Evolutionary conservation across 2,329 filamentous ascomycete genomes (phyloP).

Genomic region (Colletotrichum tamarilloi): DNA sequence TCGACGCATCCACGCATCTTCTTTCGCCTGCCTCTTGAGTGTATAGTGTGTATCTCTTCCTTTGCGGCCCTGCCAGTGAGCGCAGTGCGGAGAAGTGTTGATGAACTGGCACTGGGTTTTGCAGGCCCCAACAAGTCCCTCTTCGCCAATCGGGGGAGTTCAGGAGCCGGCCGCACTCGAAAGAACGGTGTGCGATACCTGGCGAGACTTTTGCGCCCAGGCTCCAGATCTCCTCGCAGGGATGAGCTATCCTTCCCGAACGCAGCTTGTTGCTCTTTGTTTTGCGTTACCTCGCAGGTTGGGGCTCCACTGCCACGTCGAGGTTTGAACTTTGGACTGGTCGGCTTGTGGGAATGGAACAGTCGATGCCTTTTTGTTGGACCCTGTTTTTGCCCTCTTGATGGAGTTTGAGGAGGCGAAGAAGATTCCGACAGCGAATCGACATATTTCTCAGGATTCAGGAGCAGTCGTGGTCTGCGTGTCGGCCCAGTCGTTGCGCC

Average conservation of each 20-base stretch:
- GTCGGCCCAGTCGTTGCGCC: slow-evolving; percentile 19
- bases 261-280: slow-evolving; percentile 30
- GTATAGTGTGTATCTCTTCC: not conserved
- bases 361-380: not conserved
- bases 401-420: not conserved
- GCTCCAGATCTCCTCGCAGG: slow-evolving; percentile 28
- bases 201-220: slow-evolving; percentile 32
- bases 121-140: slow-evolving; percentile 31
- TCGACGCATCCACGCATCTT: not conserved
- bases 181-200: slow-evolving; percentile 36
- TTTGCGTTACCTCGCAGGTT: slow-evolving; percentile 32
- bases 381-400: slow-evolving; percentile 13
- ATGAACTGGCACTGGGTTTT: slow-evolving; percentile 30
- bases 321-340: not conserved
- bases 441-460: not conserved
- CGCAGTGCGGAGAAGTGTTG: slow-evolving; percentile 19
- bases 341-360: slow-evolving; percentile 4
- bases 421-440: not conserved
- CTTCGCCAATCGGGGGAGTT: slow-evolving; percentile 35
- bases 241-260: slow-evolving; percentile 28
- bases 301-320: slow-evolving; percentile 35
- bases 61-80: not conserved
- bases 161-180: slow-evolving; percentile 21
- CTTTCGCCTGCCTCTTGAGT: slow-evolving; percentile 6
- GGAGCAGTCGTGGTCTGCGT: slow-evolving; percentile 25